Conservation (phyloP, 1,139 yeast species). For the Hyphopichia fennica region DNA sequence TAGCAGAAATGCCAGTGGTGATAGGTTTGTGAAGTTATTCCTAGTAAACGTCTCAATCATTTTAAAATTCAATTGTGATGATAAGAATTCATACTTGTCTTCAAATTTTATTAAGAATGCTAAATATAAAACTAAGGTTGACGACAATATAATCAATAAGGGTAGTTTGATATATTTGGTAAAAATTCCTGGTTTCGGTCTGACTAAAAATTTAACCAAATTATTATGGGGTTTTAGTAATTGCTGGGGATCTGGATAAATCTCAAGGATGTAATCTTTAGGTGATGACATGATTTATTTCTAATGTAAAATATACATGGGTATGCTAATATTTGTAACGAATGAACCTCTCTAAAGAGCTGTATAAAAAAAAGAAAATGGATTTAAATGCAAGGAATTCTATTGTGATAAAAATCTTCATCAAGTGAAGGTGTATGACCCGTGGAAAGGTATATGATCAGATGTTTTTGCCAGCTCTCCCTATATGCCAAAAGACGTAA, state of each 20-base stretch:
- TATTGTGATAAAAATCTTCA: too few relatives aligned
- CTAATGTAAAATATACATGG: not conserved
- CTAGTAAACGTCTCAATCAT: not conserved
- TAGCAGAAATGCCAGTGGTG: not conserved
- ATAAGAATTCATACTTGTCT: not conserved
- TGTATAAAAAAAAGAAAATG: too few relatives aligned
- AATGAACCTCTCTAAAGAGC: too few relatives aligned
- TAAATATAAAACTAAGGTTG: not conserved
- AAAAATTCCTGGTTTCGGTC: constrained; percentile 8
- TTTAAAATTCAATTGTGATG: not conserved
- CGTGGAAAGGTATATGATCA: too few relatives aligned
- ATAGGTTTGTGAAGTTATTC: not conserved
- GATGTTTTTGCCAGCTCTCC: too few relatives aligned
- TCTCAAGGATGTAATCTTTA: constrained; percentile 31
- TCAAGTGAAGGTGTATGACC: too few relatives aligned
- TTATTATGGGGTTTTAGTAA: constrained; percentile 7
- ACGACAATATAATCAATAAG: constrained; percentile 9
- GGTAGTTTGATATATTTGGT: constrained; percentile 12
- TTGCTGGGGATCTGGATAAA: constrained; percentile 17
- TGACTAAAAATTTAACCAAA: constrained; percentile 22
- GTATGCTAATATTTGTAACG: too few relatives aligned
- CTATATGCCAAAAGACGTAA: too few relatives aligned
- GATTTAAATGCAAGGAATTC: too few relatives aligned
- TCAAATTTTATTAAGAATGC: not conserved
- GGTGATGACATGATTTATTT: constrained; percentile 28